A percentile compares a stretch with the other conserved stretches of the same genome.
Conservation (phyloP, 2,329 filamentous ascomycete genomes). For the Phoma herbarum region DNA sequence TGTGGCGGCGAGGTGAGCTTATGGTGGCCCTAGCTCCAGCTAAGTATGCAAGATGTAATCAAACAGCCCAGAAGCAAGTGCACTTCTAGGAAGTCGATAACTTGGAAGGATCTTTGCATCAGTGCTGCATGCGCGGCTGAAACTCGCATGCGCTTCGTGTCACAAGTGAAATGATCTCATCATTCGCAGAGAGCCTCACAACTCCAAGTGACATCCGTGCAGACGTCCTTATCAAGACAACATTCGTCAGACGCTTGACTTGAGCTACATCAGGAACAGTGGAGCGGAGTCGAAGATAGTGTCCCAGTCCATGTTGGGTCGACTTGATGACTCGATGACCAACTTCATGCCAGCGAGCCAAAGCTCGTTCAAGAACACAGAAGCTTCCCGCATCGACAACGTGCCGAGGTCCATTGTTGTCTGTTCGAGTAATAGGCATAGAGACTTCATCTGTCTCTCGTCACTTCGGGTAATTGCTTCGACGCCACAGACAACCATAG, state of each 20-base stretch:
- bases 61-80: background rate
- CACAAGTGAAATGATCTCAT: background rate
- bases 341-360: background rate
- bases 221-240: too few relatives aligned
- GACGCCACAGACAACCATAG: slow-evolving; percentile 7
- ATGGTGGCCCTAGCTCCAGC: background rate
- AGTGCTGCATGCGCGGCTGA: background rate
- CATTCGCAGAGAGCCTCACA: background rate
- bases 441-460: background rate
- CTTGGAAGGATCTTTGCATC: background rate
- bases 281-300: background rate
- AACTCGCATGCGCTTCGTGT: background rate
- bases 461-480: slow-evolving; percentile 1
- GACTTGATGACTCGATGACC: background rate
- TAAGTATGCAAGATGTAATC: background rate
- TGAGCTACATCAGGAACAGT: slow-evolving; percentile 5
- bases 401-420: slow-evolving; percentile 13
- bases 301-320: background rate
- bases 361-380: background rate
- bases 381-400: slow-evolving; percentile 13
- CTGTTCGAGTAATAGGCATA: slow-evolving; percentile 6
- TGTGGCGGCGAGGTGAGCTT: background rate
- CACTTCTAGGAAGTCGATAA: background rate
- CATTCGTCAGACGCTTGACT: background rate
- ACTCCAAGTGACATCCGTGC: background rate